Conservation (phyloP, 257 asterid genomes). For the Solanum gandarillasii region DNA sequence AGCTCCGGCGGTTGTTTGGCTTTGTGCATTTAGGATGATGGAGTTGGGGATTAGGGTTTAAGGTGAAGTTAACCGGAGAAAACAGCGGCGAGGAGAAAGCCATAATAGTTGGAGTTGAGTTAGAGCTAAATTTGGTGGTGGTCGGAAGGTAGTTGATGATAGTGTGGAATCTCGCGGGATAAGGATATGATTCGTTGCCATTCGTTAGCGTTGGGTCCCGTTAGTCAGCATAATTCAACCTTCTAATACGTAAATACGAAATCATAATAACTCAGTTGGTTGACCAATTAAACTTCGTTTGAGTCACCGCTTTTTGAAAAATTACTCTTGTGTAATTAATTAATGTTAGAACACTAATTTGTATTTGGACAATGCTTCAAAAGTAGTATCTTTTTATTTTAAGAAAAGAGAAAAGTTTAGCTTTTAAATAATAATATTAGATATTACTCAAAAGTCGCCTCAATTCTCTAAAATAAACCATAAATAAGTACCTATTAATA, state of each 20-base stretch:
- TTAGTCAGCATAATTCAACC: neutral
- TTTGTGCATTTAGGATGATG: constrained; percentile 13
- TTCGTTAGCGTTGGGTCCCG: constrained; percentile 18
- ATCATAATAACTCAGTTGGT: too few species aligned
- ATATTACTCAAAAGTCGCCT: too few species aligned
- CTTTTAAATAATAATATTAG: neutral
- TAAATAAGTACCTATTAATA: too few species aligned
- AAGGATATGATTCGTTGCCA: constrained; percentile 41
- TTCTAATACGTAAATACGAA: too few species aligned
- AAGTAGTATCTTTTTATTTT: too few species aligned
- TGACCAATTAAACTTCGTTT: too few species aligned
- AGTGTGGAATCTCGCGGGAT: constrained; percentile 33
- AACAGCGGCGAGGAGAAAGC: constrained; percentile 38
- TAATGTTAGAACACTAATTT: too few species aligned
- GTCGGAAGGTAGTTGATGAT: constrained; percentile 25
- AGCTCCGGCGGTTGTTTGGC: constrained; percentile 10
- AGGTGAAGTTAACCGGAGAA: constrained; percentile 28
- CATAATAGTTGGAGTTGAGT: constrained; percentile 18
- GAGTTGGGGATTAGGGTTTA: constrained; percentile 14
- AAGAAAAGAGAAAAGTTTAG: too few species aligned
- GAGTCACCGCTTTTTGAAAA: too few species aligned
- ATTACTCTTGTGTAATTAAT: too few species aligned
- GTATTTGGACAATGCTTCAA: neutral
- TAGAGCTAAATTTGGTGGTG: neutral
- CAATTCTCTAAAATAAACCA: neutral